Conservation (phyloP, 176 grass and related monocot species). For the Aegilops sharonensis region DNA sequence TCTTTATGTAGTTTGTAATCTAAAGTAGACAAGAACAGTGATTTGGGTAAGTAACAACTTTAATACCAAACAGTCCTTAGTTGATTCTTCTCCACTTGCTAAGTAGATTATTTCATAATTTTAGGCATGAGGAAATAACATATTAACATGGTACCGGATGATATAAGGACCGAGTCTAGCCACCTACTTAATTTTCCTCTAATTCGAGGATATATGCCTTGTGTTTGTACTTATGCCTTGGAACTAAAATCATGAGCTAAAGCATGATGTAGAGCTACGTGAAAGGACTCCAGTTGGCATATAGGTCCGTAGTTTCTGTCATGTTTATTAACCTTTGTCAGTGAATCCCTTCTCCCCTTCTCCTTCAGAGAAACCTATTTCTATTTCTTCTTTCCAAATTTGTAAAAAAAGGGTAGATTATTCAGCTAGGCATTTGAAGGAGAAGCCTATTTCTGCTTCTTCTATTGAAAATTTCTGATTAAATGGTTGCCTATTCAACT, state of each 20-base stretch:
- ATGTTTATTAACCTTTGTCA: constrained; percentile 6
- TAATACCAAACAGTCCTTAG: neutral
- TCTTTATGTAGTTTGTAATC: neutral
- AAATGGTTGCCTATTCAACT: neutral
- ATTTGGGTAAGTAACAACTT: neutral
- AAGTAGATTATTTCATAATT: neutral
- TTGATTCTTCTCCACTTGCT: neutral
- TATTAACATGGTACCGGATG: neutral
- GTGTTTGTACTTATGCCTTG: neutral
- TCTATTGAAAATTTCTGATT: neutral
- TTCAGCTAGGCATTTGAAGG: neutral
- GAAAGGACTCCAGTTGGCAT: neutral
- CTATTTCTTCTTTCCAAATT: neutral
- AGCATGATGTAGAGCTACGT: neutral
- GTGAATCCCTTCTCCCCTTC: neutral
- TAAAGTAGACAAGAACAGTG: neutral
- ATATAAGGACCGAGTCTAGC: neutral
- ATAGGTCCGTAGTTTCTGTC: neutral
- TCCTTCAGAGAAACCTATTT: neutral
- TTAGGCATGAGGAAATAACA: constrained; percentile 5
- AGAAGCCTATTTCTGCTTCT: neutral
- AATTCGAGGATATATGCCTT: neutral
- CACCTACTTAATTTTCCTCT: neutral
- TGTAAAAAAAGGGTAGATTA: neutral
- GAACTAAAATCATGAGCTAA: neutral